Percentiles rank a stretch among this genome's conserved stretches.
phyloP scores from a whole-genome alignment of 306 rosid species.

The Oemleria cerasiformis region DNA sequence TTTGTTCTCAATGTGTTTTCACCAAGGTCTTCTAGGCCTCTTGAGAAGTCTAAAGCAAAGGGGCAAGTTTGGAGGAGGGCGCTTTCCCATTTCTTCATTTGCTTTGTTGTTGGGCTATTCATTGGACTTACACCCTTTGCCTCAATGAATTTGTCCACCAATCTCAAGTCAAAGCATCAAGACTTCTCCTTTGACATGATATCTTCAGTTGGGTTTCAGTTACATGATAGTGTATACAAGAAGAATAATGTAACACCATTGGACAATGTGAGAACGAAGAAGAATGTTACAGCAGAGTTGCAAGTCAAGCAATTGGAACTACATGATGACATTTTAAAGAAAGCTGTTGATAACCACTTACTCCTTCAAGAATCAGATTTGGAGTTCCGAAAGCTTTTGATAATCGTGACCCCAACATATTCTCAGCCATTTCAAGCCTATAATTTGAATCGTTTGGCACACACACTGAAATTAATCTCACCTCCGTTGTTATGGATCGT shows the following conservation, averaged over 20 bases:
- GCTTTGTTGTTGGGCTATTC: conserved; percentile 67
- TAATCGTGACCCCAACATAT: conserved; percentile 71
- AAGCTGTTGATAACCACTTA: conserved; percentile 16
- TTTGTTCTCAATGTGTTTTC: conserved; percentile 48
- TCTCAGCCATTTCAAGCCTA: conserved; percentile 60
- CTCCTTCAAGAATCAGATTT: conserved; percentile 33
- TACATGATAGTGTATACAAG: conserved; percentile 32
- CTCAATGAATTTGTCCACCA: conserved; percentile 47
- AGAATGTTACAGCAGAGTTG: conserved; percentile 38
- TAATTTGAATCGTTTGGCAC: conserved; percentile 67
- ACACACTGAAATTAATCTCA: conserved; percentile 49
- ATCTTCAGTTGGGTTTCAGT: conserved; percentile 42
- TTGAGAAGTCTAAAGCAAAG: conserved; percentile 63
- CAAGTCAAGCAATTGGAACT: conserved; percentile 24
- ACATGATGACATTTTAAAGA: conserved; percentile 25
- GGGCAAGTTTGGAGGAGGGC: conserved; percentile 66
- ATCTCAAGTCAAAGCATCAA: conserved; percentile 58
- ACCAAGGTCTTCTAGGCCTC: conserved; percentile 50
- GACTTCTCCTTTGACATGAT: conserved; percentile 55
- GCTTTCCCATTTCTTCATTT: conserved; percentile 59
- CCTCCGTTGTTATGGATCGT: conserved; percentile 87
- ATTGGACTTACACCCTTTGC: conserved; percentile 67
- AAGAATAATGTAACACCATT: conserved; percentile 13
- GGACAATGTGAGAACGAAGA: conserved; percentile 22
- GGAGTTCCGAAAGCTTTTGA: conserved; percentile 63